Conservation (phyloP, 805 yeast species). For the Ogataea corticis region DNA sequence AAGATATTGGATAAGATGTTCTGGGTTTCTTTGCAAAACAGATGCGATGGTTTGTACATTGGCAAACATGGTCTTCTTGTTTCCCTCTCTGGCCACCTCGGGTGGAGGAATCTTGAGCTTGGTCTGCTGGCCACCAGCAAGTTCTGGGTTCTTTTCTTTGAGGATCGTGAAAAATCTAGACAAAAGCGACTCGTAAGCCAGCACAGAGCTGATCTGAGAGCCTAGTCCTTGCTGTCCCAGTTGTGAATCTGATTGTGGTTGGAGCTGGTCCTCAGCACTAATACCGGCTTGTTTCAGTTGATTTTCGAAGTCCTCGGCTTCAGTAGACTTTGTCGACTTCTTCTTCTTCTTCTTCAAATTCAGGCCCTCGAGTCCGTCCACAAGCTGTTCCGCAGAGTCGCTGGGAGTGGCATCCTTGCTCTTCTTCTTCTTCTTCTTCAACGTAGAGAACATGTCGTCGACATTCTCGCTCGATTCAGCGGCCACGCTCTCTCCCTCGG, state of each 20-base stretch:
- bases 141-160: constrained; percentile 93
- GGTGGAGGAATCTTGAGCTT: constrained; percentile 98
- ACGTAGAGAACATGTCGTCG: constrained; percentile 72
- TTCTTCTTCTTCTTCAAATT: constrained; percentile 81
- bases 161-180: constrained; percentile 83
- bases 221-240: constrained; percentile 15
- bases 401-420: constrained; percentile 45
- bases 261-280: constrained; percentile 43
- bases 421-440: constrained; percentile 86
- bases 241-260: constrained; percentile 11
- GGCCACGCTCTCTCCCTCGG: constrained; percentile 31
- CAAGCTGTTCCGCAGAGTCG: constrained; percentile 42
- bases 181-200: constrained; percentile 70
- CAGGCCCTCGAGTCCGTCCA: constrained; percentile 68
- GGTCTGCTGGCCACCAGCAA: constrained; percentile 94
- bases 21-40: constrained; percentile 94
- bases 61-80: constrained; percentile 92
- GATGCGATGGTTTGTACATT: constrained; percentile 94
- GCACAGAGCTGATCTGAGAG: constrained; percentile 49
- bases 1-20: constrained; percentile 92
- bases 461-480: constrained; percentile 43
- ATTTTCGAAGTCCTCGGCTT: constrained; percentile 80
- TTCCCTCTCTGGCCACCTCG: constrained; percentile 93
- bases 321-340: constrained; percentile 55
- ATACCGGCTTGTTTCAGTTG: constrained; percentile 90